These are phyloP conservation scores for Melaleuca alternifolia DNA, from an alignment of 345 rosid genomes.

Conservation along the genomic window DNA sequence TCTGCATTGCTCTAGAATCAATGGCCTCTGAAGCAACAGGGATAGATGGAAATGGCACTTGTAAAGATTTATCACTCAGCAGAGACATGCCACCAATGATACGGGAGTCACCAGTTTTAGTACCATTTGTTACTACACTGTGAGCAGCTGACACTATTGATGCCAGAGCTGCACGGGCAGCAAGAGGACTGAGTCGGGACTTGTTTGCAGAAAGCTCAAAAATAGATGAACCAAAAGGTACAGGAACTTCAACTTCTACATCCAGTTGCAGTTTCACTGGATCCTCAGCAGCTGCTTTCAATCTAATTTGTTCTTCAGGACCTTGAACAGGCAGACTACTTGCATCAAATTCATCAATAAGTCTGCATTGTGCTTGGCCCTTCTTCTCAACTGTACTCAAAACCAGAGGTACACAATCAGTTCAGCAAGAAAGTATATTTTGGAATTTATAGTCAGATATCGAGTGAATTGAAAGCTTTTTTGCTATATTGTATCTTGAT, in stretches of 20 bases:
- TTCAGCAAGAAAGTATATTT: neutral
- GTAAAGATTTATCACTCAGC: neutral
- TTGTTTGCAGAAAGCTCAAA: conserved; percentile 1
- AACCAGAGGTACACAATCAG: neutral
- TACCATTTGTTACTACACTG: neutral
- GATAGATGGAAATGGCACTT: neutral
- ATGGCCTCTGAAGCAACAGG: neutral
- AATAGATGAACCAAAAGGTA: neutral
- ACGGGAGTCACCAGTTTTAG: neutral
- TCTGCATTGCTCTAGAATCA: neutral
- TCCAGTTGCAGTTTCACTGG: neutral
- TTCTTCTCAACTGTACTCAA: conserved; percentile 1
- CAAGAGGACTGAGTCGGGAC: conserved; percentile 18
- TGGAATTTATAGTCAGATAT: neutral
- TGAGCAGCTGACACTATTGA: conserved; percentile 3
- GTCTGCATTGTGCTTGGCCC: neutral
- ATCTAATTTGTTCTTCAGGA: neutral
- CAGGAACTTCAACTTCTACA: neutral
- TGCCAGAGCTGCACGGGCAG: conserved; percentile 21
- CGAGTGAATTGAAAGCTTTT: neutral
- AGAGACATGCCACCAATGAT: neutral
- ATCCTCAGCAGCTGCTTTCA: neutral
- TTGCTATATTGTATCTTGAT: neutral
- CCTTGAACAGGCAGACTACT: neutral
- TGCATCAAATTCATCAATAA: neutral